Conservation (phyloP, 2,329 filamentous ascomycete genomes). For the Ceratocystis diversiconidia region DNA sequence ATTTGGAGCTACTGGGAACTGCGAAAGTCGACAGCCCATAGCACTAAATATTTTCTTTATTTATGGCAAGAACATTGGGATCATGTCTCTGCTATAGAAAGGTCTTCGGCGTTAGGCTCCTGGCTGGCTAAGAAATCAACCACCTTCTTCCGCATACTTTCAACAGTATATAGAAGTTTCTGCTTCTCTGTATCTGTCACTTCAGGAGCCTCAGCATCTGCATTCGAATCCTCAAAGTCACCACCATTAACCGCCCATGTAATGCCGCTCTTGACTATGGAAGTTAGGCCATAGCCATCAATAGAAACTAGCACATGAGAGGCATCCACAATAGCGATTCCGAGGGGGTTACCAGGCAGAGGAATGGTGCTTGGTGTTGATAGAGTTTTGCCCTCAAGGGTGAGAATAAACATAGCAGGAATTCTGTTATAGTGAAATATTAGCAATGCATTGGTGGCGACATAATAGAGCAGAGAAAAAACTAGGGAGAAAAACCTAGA, state of each 20-base stretch:
- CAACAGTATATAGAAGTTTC: slow-evolving; percentile 33
- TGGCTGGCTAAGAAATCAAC: slow-evolving; percentile 20
- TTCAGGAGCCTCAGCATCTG: slow-evolving; percentile 24
- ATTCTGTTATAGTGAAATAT: slow-evolving; percentile 28
- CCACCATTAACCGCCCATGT: neutral
- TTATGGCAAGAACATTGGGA: neutral
- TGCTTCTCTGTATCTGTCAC: slow-evolving; percentile 28
- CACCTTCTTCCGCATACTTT: slow-evolving; percentile 34
- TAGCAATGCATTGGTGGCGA: neutral
- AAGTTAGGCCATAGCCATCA: slow-evolving; percentile 19
- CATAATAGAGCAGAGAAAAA: slow-evolving; percentile 3
- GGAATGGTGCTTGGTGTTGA: slow-evolving; percentile 29
- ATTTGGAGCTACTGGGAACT: too few relatives aligned
- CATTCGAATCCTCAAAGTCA: slow-evolving; percentile 20
- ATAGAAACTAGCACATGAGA: slow-evolving; percentile 27
- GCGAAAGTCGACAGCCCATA: too few relatives aligned
- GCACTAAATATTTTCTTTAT: too few relatives aligned
- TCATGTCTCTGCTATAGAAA: neutral
- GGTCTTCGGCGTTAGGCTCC: slow-evolving; percentile 17
- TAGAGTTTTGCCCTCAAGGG: slow-evolving; percentile 41
- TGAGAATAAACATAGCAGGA: slow-evolving; percentile 52
- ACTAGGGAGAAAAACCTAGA: neutral
- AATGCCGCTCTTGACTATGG: slow-evolving; percentile 7
- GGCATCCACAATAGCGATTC: slow-evolving; percentile 28
- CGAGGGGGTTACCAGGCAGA: slow-evolving; percentile 19